These are phyloP conservation scores for Arctium minus DNA, from an alignment of 129 eudicot species.

Conservation along the genomic window DNA sequence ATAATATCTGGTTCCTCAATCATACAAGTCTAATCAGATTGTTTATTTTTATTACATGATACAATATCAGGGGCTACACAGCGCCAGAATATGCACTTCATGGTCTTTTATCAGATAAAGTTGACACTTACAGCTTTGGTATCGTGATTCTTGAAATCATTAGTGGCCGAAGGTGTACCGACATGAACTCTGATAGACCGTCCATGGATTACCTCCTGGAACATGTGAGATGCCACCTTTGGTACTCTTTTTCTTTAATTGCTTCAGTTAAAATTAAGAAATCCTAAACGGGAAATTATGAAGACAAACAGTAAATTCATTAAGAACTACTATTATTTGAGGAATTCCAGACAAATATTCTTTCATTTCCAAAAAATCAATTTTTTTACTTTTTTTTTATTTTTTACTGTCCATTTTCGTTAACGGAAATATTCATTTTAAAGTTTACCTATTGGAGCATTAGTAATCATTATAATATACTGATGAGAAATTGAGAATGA, in stretches of 20 bases:
- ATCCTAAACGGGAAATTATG: not conserved
- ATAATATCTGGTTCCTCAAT: not conserved
- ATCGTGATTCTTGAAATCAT: constrained; percentile 67
- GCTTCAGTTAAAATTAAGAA: not conserved
- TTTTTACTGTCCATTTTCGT: not conserved
- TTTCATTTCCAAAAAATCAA: not conserved
- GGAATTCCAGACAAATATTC: not conserved
- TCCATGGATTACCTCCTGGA: constrained; percentile 57
- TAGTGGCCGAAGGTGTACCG: constrained; percentile 60
- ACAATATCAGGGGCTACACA: constrained; percentile 55
- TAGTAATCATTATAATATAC: not conserved
- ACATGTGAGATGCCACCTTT: constrained; percentile 32
- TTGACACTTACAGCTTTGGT: constrained; percentile 73
- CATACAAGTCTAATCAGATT: not conserved
- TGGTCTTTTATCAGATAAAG: constrained; percentile 72
- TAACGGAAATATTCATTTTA: not conserved
- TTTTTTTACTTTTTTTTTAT: too few relatives aligned
- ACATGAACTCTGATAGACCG: constrained; percentile 26
- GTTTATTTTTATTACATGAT: not conserved
- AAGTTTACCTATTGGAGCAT: not conserved
- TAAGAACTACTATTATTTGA: not conserved
- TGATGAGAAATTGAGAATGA: too few relatives aligned
- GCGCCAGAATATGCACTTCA: constrained; percentile 80
- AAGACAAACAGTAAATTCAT: not conserved
- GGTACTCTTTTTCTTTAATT: not conserved